Evolutionary conservation across 352 stramenopile genomes (phyloP).

Genomic region (Phytopythium boreale): DNA sequence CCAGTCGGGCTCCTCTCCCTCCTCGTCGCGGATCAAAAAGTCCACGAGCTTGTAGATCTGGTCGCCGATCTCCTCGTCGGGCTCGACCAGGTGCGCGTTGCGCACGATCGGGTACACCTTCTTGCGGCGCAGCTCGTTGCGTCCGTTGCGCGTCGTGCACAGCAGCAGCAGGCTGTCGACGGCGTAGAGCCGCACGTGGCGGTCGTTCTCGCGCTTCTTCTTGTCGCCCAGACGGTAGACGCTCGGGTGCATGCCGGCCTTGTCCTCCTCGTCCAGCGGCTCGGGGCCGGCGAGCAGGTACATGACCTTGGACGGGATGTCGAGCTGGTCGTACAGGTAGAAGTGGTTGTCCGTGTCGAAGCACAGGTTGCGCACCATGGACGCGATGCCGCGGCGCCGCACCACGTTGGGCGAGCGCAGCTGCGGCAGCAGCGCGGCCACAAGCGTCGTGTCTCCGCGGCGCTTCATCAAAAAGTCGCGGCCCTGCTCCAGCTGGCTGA

Average conservation of each 20-base stretch:
- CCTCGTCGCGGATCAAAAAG: conserved; percentile 85
- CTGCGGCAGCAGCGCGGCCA: conserved; percentile 64
- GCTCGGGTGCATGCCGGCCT: conserved; percentile 73
- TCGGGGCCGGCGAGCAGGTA: conserved; percentile 73
- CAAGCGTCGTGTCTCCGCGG: conserved; percentile 59
- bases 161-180: conserved; percentile 76
- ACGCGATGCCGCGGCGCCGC: conserved; percentile 64
- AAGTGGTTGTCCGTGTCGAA: conserved; percentile 90
- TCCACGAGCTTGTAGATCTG: conserved; percentile 90
- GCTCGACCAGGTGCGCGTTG: conserved; percentile 76
- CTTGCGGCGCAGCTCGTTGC: conserved; percentile 76
- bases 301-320: conserved; percentile 79
- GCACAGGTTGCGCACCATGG: conserved; percentile 79
- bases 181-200: conserved; percentile 59
- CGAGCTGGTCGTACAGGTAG: conserved; percentile 83
- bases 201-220: conserved; percentile 83
- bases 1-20: conserved; percentile 84
- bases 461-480: conserved; percentile 76
- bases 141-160: conserved; percentile 74
- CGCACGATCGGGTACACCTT: conserved; percentile 87
- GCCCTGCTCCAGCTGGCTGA: conserved; percentile 79
- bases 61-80: conserved; percentile 79
- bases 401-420: conserved; percentile 82
- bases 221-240: conserved; percentile 75
- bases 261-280: conserved; percentile 73